Percentiles rank a stretch among this genome's conserved stretches.
Conservation (phyloP, 495 filamentous ascomycete genomes). For the Rostrohypoxylon terebratum region DNA sequence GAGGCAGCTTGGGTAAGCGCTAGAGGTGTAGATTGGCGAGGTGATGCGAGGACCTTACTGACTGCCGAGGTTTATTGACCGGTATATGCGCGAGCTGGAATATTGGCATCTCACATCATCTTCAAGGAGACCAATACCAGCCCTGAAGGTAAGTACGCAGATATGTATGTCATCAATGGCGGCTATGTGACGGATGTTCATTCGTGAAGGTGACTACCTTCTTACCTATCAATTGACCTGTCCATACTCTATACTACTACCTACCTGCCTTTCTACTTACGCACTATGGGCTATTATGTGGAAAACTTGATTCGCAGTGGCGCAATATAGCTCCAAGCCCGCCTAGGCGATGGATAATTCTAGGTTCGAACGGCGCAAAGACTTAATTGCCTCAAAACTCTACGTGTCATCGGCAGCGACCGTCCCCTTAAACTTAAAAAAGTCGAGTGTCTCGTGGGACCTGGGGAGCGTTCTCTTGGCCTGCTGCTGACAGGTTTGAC, state of each 20-base stretch:
- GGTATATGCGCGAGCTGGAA: background rate
- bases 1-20: background rate
- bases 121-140: background rate
- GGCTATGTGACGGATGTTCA: background rate
- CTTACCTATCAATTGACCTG: background rate
- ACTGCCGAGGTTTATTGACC: conserved; percentile 2
- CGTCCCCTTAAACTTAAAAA: background rate
- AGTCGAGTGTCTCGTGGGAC: conserved; percentile 6
- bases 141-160: background rate
- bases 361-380: background rate
- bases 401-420: background rate
- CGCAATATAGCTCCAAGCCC: background rate
- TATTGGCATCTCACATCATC: background rate
- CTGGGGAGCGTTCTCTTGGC: background rate
- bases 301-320: background rate
- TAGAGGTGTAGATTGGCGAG: conserved; percentile 1
- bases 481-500: conserved; percentile 12
- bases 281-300: background rate
- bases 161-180: background rate
- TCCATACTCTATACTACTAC: background rate
- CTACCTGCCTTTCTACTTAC: background rate
- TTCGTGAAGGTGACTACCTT: background rate
- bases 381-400: background rate
- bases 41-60: background rate
- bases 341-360: background rate